Conservation (phyloP, 1,284 basidiomycete genomes). For the Sanguinoderma infundibulare region DNA sequence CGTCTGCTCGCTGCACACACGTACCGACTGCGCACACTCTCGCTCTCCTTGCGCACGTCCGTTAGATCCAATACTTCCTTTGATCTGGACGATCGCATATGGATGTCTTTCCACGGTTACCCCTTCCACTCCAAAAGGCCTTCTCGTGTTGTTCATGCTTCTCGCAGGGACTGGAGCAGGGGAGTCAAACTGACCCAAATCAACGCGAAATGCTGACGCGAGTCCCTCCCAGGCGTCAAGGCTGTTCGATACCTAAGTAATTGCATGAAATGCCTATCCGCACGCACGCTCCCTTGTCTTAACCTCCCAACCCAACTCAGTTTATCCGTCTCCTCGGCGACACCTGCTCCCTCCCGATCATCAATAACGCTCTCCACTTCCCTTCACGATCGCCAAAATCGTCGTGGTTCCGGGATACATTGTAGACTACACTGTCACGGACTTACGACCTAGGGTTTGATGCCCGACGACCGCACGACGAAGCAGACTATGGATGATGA, state of each 20-base stretch:
- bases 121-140: constrained; percentile 49
- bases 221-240: constrained; percentile 76
- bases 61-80: no score
- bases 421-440: neutral
- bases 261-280: no score
- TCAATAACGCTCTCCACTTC: constrained; percentile 58
- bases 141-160: constrained; percentile 71
- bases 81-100: constrained; percentile 73
- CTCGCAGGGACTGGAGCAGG: constrained; percentile 74
- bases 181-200: constrained; percentile 45
- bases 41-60: no score
- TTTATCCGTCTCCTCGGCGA: constrained; percentile 71
- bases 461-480: neutral
- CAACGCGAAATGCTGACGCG: constrained; percentile 70
- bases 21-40: no score
- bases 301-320: constrained; percentile 34
- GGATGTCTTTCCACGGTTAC: constrained; percentile 71
- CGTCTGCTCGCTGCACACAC: no score
- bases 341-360: constrained; percentile 61
- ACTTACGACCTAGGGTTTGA: neutral
- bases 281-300: no score
- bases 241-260: constrained; percentile 64
- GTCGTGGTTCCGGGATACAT: constrained; percentile 32
- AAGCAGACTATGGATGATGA: constrained; percentile 6
- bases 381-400: constrained; percentile 42